A percentile compares a stretch with the other conserved stretches of the same genome.
phyloP scores from a whole-genome alignment of 1,139 yeast genomes.

The Candida sp. region DNA sequence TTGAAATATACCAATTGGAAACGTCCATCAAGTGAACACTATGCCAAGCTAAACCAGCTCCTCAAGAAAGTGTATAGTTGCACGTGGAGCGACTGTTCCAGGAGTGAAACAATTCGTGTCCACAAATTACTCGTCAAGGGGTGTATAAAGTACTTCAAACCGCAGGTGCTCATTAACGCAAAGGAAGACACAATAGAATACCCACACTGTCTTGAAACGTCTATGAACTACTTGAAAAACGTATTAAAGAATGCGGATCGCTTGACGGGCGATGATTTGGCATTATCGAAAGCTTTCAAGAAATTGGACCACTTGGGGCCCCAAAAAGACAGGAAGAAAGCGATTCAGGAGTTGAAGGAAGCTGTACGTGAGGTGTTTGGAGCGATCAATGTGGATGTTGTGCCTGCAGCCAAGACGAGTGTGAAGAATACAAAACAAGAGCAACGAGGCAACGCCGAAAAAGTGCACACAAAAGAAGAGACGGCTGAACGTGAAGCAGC shows the following conservation, averaged over 20 bases:
- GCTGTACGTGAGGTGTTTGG: constrained; percentile 6
- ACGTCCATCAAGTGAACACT: constrained; percentile 7
- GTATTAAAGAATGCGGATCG: constrained; percentile 19
- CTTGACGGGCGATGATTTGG: constrained; percentile 19
- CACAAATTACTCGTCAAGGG: constrained; percentile 33
- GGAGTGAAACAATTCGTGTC: constrained; percentile 16
- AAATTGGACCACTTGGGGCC: constrained; percentile 20
- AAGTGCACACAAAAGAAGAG: no score
- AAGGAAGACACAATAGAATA: constrained; percentile 13
- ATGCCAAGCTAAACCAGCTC: constrained; percentile 17
- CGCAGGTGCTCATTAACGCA: constrained; percentile 18
- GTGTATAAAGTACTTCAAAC: constrained; percentile 35
- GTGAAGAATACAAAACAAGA: no score
- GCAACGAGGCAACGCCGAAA: no score
- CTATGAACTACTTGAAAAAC: constrained; percentile 26
- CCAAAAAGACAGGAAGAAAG: not conserved
- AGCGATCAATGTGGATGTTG: constrained; percentile 3
- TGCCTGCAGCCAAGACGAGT: no score
- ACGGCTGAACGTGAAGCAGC: no score
- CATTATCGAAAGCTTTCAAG: constrained; percentile 22
- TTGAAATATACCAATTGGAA: not conserved
- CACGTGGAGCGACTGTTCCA: constrained; percentile 27
- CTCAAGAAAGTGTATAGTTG: constrained; percentile 25
- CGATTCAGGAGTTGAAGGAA: not conserved
- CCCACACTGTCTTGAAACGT: constrained; percentile 22